Evolutionary conservation across 2,329 filamentous ascomycete genomes (phyloP).

Genomic region (Hypoxylon sp.): DNA sequence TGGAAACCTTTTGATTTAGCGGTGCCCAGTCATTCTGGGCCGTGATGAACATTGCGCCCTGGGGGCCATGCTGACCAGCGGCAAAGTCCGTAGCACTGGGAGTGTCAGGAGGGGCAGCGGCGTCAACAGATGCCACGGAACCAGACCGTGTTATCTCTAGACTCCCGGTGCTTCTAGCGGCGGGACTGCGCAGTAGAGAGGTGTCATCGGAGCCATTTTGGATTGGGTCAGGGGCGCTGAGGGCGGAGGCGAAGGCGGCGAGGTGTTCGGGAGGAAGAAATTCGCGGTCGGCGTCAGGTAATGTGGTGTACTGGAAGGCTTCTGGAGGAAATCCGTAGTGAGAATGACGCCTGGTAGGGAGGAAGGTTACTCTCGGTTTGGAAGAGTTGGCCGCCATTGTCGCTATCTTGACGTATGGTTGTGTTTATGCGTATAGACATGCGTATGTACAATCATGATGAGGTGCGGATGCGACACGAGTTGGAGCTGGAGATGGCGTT

Average conservation of each 20-base stretch:
- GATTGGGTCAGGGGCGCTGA: constrained; percentile 80
- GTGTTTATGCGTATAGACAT: too few relatives aligned
- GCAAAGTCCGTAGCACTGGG: too few relatives aligned
- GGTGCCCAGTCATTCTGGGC: constrained; percentile 97
- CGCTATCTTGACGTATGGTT: constrained; percentile 18
- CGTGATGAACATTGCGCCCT: constrained; percentile 70
- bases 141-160: constrained; percentile 52
- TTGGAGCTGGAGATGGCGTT: not conserved
- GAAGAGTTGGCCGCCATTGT: constrained; percentile 41
- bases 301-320: constrained; percentile 70
- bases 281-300: constrained; percentile 82
- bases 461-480: not conserved
- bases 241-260: constrained; percentile 78
- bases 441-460: constrained; percentile 30
- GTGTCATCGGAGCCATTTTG: constrained; percentile 66
- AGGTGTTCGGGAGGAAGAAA: constrained; percentile 79
- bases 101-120: constrained; percentile 41
- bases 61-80: constrained; percentile 47
- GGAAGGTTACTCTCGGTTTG: constrained; percentile 35
- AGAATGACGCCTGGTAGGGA: constrained; percentile 40
- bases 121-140: constrained; percentile 51
- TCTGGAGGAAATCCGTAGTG: constrained; percentile 67
- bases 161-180: constrained; percentile 51
- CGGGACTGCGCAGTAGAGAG: constrained; percentile 53
- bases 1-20: constrained; percentile 73